Evolutionary conservation across 768 basidiomycete species (phyloP).

Genomic region (Baorangia bicolor): DNA sequence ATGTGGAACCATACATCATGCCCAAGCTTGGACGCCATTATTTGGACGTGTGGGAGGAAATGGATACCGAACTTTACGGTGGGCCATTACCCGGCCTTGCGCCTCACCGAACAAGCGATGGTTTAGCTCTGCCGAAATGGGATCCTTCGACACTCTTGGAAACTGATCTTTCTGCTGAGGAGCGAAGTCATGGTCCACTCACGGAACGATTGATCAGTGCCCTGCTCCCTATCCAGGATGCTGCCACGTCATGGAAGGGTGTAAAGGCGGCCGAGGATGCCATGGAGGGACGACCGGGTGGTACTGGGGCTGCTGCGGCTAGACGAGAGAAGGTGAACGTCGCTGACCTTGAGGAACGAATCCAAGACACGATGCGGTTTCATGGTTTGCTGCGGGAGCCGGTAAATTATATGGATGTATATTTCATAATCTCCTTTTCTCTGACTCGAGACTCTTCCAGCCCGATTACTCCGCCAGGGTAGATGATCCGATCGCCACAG

Average conservation of each 20-base stretch:
- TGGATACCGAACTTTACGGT: slow-evolving; percentile 62
- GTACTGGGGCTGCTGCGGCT: slow-evolving; percentile 75
- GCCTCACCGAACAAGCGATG: slow-evolving; percentile 35
- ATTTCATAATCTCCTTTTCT: slow-evolving; percentile 9
- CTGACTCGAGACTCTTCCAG: slow-evolving; percentile 37
- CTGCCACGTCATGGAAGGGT: slow-evolving; percentile 61
- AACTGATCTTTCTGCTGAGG: slow-evolving; percentile 64
- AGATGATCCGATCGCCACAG: slow-evolving; percentile 92
- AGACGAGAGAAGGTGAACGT: slow-evolving; percentile 75
- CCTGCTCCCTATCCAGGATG: slow-evolving; percentile 67
- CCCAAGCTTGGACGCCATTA: slow-evolving; percentile 88
- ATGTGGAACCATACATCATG: slow-evolving; percentile 82
- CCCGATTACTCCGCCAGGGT: slow-evolving; percentile 76
- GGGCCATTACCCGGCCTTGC: slow-evolving; percentile 41
- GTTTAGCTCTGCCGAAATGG: slow-evolving; percentile 62
- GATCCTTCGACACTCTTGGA: slow-evolving; percentile 82
- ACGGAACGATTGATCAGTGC: slow-evolving; percentile 83
- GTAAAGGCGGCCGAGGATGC: slow-evolving; percentile 83
- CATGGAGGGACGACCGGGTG: slow-evolving; percentile 80
- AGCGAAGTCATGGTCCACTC: slow-evolving; percentile 81
- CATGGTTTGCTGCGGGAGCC: slow-evolving; percentile 67
- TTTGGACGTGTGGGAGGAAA: slow-evolving; percentile 89
- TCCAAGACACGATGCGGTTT: slow-evolving; percentile 74
- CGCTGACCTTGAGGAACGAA: slow-evolving; percentile 72
- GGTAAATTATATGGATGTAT: slow-evolving; percentile 47